Conservation (phyloP, 495 filamentous ascomycete genomes). For the Glarea lozoyensis region DNA sequence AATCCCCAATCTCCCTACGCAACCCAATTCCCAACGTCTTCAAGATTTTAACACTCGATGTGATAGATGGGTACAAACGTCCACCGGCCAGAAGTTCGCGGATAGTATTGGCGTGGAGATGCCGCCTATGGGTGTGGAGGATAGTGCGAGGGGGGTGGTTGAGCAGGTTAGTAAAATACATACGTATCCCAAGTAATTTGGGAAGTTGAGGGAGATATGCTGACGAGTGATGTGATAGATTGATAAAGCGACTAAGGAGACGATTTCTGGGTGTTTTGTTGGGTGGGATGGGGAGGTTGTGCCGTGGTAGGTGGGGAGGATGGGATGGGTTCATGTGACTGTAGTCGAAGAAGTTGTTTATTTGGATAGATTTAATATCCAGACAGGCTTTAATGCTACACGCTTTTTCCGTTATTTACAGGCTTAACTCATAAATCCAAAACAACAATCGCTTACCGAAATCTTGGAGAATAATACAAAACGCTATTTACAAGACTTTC, state of each 20-base stretch:
- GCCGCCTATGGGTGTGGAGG: conserved; percentile 25
- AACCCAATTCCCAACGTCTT: no score
- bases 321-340: no score
- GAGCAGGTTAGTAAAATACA: conserved; percentile 27
- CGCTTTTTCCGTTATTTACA: no score
- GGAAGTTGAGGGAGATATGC: neutral
- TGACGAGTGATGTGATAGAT: neutral
- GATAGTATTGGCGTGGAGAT: conserved; percentile 24
- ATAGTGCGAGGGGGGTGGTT: conserved; percentile 22
- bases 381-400: no score
- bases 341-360: no score
- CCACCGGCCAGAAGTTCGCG: conserved; percentile 27
- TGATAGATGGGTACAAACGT: conserved; percentile 35
- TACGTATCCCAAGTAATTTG: neutral
- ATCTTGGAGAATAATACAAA: no score
- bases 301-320: no score
- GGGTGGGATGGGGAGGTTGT: neutral
- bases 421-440: no score
- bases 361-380: no score
- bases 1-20: neutral
- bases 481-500: no score
- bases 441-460: no score
- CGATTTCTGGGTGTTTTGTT: conserved; percentile 3
- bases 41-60: no score
- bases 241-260: neutral